phyloP scores from a whole-genome alignment of 2,329 filamentous ascomycete species.

The Trichoderma sp. region DNA sequence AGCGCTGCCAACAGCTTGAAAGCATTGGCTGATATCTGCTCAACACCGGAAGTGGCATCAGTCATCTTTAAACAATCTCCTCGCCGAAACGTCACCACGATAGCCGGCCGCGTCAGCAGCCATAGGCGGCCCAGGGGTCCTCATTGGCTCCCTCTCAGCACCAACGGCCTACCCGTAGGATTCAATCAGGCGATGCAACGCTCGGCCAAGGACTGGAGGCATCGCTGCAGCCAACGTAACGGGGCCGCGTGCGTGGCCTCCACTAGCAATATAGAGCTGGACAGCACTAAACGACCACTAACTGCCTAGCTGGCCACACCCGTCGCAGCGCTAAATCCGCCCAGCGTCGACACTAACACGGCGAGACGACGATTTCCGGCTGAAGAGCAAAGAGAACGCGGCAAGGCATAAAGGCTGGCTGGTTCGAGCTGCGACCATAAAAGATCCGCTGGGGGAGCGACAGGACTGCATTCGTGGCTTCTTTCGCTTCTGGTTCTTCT shows the following conservation, averaged over 20 bases:
- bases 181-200: conserved; percentile 12
- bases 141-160: conserved; percentile 1
- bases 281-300: background rate
- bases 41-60: background rate
- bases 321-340: background rate
- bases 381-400: background rate
- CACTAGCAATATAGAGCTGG: background rate
- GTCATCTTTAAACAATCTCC: background rate
- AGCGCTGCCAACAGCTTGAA: background rate
- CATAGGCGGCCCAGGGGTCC: background rate
- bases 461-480: background rate
- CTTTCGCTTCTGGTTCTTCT: background rate
- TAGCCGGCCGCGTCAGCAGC: conserved; percentile 18
- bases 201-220: background rate
- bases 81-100: conserved; percentile 6
- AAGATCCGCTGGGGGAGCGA: background rate
- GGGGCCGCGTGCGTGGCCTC: conserved; percentile 20
- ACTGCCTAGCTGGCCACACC: background rate
- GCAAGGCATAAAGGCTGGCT: background rate
- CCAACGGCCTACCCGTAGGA: background rate
- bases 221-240: conserved; percentile 20
- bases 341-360: background rate
- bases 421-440: background rate
- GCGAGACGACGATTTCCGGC: background rate
- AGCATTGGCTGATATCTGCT: background rate